Percentiles rank a stretch among this genome's conserved stretches.
Conservation (phyloP, 495 filamentous ascomycete genomes). For the Durotheca rogersii region DNA sequence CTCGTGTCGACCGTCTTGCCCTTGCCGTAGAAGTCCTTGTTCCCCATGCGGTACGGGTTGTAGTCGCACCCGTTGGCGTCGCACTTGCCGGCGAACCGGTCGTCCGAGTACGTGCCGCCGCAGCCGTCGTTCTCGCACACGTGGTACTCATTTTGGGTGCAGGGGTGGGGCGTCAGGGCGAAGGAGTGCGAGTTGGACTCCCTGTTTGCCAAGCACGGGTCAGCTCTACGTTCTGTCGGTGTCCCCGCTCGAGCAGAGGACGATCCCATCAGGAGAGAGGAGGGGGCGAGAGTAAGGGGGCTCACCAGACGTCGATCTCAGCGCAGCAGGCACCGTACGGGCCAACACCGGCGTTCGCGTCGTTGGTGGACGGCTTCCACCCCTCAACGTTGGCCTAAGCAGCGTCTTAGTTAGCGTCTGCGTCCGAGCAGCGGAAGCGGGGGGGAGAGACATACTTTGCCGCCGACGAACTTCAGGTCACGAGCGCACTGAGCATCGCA, state of each 20-base stretch:
- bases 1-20: constrained; percentile 64
- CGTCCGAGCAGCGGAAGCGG: background rate
- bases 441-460: constrained; percentile 32
- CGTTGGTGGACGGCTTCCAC: constrained; percentile 59
- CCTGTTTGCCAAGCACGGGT: constrained; percentile 28
- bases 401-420: background rate
- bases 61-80: constrained; percentile 75
- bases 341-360: constrained; percentile 61
- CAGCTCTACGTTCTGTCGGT: background rate
- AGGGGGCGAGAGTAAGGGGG: too few species aligned
- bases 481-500: constrained; percentile 60
- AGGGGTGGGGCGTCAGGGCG: constrained; percentile 67
- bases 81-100: constrained; percentile 60
- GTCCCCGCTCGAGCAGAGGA: too few species aligned
- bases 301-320: constrained; percentile 68
- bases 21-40: constrained; percentile 62
- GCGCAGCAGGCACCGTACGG: constrained; percentile 67
- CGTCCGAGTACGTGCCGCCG: constrained; percentile 52
- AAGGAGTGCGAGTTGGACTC: constrained; percentile 68
- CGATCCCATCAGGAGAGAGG: too few species aligned
- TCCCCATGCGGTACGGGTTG: constrained; percentile 71
- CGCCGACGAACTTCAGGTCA: constrained; percentile 55
- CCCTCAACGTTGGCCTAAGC: constrained; percentile 58
- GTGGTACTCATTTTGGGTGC: constrained; percentile 55
- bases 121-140: constrained; percentile 55